phyloP scores from a whole-genome alignment of 192 early-diverging fungal species.

The Umbelopsis sp. region DNA sequence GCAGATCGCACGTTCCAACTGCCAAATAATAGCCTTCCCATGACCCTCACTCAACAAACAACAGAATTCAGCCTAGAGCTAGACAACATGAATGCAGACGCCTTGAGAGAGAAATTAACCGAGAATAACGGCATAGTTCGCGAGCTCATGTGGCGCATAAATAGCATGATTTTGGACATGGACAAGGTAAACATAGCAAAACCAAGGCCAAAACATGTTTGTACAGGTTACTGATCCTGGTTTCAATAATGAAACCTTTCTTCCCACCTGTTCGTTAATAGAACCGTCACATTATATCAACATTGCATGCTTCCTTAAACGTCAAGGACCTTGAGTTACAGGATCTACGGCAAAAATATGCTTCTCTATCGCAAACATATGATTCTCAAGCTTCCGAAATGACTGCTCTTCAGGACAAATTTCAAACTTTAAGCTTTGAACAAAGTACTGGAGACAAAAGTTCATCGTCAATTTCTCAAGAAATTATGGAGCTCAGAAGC shows the following conservation, averaged over 20 bases:
- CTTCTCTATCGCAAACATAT: conserved; percentile 1
- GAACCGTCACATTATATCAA: conserved; percentile 15
- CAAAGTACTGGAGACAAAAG: not conserved
- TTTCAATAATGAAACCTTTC: not conserved
- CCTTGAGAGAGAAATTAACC: not conserved
- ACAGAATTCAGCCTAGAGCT: not conserved
- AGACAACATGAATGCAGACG: not conserved
- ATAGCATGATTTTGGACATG: conserved; percentile 18
- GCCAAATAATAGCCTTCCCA: not conserved
- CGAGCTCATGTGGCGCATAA: conserved; percentile 18
- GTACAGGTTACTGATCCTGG: not conserved
- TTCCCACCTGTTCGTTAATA: not conserved
- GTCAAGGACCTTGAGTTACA: conserved; percentile 32
- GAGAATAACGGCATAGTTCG: conserved; percentile 9
- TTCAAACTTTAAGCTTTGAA: not conserved
- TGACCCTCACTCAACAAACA: not conserved
- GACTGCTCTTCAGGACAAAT: not conserved
- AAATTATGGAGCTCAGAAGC: not conserved
- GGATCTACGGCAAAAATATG: conserved; percentile 12
- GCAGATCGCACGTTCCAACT: conserved; percentile 7
- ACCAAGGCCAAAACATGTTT: not conserved
- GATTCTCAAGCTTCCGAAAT: conserved; percentile 11
- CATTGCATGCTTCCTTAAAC: conserved; percentile 18
- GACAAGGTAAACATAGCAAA: conserved; percentile 17
- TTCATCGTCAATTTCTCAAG: conserved; percentile 1